Base-by-base conservation (phyloP, 257 asterid genomes). In the Nicotiana otophora region DNA sequence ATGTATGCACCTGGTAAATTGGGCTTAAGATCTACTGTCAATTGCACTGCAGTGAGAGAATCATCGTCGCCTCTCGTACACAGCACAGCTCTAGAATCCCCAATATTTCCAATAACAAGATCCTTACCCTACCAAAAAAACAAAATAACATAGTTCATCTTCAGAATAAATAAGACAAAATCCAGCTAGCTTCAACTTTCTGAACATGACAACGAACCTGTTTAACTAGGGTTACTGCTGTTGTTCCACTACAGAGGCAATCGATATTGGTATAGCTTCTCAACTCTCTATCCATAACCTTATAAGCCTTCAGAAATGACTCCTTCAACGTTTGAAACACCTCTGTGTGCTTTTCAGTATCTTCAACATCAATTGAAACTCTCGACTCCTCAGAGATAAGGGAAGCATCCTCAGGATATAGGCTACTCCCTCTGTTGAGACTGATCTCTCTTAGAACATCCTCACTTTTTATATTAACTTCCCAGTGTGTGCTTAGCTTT, bases 11-110 rank as follows among this genome's bases (percentile, higher is more conserved):
- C 93, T 85, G 97, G 97, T 82, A 92, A 89, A 87, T 89, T 88
- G 80, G 97, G 97, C 78, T 92, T 92, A 69, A 91, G 93, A 87
- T 92, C 97, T 81, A 92, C 95, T 48, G 97, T 92, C 89, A 92
- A 87, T 89, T 92, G 97, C 58, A 92, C 88, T 8, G 95, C 86
- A 58, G 84, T 77, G 61, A 92, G 89, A 67, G 81, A 82, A 83
- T 87, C 82, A 81, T 87, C 84, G 64, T 85, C 91, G 81, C 85
- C 91, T 86, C 95, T 86, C 14, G 91, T 91, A 82, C 92, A 95
- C 81, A 92, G 82, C 65, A 92, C 87, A 76, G 95, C 97, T 86
- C 97, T 90, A 3, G 97, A 92, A 87, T 92, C 97, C 83, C 97
- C 97, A 80, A 92, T 67, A 75, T 92, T 88, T 86, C 95, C 97